A percentile compares a stretch with the other conserved stretches of the same genome.
Conservation (phyloP, 2,329 filamentous ascomycete genomes). For the Parascedosporium putredinis region DNA sequence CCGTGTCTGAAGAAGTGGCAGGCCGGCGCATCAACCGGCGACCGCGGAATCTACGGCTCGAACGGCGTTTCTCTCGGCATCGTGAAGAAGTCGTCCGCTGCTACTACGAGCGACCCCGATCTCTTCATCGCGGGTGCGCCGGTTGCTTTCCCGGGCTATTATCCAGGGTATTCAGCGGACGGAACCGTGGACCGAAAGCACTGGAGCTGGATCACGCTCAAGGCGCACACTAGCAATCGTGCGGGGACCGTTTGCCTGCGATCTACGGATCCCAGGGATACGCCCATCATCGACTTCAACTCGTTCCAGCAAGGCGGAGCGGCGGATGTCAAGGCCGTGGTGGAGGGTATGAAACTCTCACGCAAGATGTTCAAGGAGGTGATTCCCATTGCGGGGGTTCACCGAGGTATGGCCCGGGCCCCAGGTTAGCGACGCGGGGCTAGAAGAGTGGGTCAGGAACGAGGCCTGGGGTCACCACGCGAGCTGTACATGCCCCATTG, state of each 20-base stretch:
- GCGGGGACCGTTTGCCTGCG: constrained; percentile 39
- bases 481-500: constrained; percentile 44
- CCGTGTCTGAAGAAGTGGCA: constrained; percentile 26
- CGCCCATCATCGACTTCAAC: constrained; percentile 40
- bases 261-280: constrained; percentile 40
- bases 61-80: constrained; percentile 45
- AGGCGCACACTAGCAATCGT: constrained; percentile 31
- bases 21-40: constrained; percentile 15
- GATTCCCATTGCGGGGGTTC: constrained; percentile 12
- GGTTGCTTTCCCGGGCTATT: constrained; percentile 44
- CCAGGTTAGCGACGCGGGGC: constrained; percentile 28
- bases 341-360: constrained; percentile 32
- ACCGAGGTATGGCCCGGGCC: constrained; percentile 22
- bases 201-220: constrained; percentile 34
- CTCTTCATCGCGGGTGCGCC: constrained; percentile 45
- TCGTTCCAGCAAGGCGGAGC: constrained; percentile 30
- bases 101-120: constrained; percentile 33
- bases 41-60: constrained; percentile 24
- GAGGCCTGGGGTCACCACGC: constrained; percentile 48
- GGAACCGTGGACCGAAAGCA: constrained; percentile 30
- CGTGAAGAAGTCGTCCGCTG: constrained; percentile 19
- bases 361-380: constrained; percentile 24
- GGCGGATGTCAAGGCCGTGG: constrained; percentile 31
- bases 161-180: constrained; percentile 39
- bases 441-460: constrained; percentile 35